Base-by-base conservation (phyloP, 1,284 basidiomycete species). In the Apiotrichum laibachii region DNA sequence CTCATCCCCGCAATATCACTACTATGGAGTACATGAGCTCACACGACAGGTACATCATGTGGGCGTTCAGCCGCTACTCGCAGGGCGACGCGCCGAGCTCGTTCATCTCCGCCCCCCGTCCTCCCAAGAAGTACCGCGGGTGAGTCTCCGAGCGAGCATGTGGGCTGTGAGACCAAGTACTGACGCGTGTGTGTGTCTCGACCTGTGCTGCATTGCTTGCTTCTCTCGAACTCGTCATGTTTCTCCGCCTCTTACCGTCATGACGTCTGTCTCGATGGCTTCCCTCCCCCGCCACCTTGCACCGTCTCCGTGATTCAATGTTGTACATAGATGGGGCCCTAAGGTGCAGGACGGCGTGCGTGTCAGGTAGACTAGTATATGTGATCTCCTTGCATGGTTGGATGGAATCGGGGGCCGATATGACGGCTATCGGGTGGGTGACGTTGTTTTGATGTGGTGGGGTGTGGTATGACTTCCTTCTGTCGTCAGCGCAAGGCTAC, bases 51-150 rank as follows among this genome's bases (percentile, higher is more conserved):
- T 64, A 64, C 55, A 46, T 59, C 13, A 64, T 77, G 18, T 72
- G 72, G 69, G 72, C 72, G 19, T 64, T 77, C 50, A 65, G 66
- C n/a, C 61, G 64, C 42, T 77, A 70, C 64, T 71, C 73, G 39
- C 67, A 69, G 56, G 72, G 73, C 18, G 59, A 59, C 34, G 26
- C 42, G 19, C 71, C 68, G 33, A 65, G 66, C 40, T 33, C 57
- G 7, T 75, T 75, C 56, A 64, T 75, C 50, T 48, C 51, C 18
- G 60, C 68, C 22, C 68, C 70, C 9, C 65, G 55, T 60, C 65
- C 65, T 31, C 55, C 75, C 15, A 77, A 76, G 67, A 75, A 72
- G 63, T 66, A 69, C 62, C 65, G 75, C 59, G 72, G 75, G 75
- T 77, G 62, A 64, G 74, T 71, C n/a, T 5, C 19, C 33, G 6